Conservation (phyloP, 116 monocot species). For the Trichopus zeylanicus region DNA sequence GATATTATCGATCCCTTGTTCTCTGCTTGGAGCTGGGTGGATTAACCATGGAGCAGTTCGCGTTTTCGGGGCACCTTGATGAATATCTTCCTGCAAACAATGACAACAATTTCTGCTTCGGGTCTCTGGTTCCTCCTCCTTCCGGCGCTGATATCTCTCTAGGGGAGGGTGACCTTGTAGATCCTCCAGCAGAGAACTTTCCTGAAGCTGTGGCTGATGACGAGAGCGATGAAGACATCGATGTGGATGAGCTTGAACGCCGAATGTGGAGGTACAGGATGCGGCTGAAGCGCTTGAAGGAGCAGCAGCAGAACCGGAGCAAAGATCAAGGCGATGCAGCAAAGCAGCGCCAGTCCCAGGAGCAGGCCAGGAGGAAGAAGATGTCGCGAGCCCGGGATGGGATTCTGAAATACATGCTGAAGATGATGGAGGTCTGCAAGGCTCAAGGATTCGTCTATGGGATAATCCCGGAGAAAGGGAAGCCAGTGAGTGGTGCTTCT, state of each 20-base stretch:
- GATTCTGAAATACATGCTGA: conserved; percentile 77
- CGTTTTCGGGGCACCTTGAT: conserved; percentile 15
- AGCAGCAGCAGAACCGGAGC: conserved; percentile 34
- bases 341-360: conserved; percentile 54
- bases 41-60: conserved; percentile 14
- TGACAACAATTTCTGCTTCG: conserved; percentile 15
- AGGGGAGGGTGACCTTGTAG: conserved; percentile 13
- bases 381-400: conserved; percentile 72
- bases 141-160: neutral
- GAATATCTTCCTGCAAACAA: conserved; percentile 8
- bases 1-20: neutral
- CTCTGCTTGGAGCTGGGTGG: conserved; percentile 11
- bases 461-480: conserved; percentile 70
- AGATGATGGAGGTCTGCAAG: conserved; percentile 87
- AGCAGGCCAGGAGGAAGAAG: conserved; percentile 63
- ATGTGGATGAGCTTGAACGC: conserved; percentile 62
- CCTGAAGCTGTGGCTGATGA: conserved; percentile 14
- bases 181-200: conserved; percentile 14
- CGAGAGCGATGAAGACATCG: conserved; percentile 59
- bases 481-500: conserved; percentile 64
- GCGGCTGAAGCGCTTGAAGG: conserved; percentile 47
- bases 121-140: neutral
- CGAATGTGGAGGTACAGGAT: conserved; percentile 68
- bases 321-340: conserved; percentile 25
- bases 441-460: conserved; percentile 83